Conservation (phyloP, 1,284 basidiomycete genomes). For the Malassezia vespertilionis region DNA sequence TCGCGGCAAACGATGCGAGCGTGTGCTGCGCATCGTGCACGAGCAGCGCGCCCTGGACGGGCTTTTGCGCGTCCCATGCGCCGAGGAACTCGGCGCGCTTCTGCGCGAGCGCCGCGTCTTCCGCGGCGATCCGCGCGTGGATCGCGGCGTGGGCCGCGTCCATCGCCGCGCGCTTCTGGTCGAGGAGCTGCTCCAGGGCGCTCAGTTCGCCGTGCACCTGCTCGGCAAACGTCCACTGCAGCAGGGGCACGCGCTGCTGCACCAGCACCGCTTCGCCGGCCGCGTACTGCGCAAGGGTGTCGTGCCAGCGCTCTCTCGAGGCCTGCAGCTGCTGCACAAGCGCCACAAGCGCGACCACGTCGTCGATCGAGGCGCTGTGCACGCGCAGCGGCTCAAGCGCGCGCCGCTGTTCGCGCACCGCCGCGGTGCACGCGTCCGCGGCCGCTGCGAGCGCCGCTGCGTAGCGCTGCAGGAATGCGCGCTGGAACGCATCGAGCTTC, state of each 20-base stretch:
- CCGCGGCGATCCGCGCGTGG: slow-evolving; percentile 96
- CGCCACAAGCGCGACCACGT: slow-evolving; percentile 95
- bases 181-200: slow-evolving; percentile 93
- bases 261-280: slow-evolving; percentile 93
- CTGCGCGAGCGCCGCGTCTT: slow-evolving; percentile 81
- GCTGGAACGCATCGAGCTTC: slow-evolving; percentile 96
- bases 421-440: slow-evolving; percentile 92
- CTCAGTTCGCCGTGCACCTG: slow-evolving; percentile 96
- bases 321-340: slow-evolving; percentile 97
- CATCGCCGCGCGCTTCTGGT: slow-evolving; percentile 93
- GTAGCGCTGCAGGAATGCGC: slow-evolving; percentile 81
- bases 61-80: slow-evolving; percentile 92
- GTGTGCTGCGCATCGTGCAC: slow-evolving; percentile 90
- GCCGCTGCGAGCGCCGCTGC: slow-evolving; percentile 79
- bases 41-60: slow-evolving; percentile 87
- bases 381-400: slow-evolving; percentile 85
- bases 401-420: slow-evolving; percentile 80
- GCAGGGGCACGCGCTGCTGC: slow-evolving; percentile 89
- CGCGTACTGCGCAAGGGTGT: slow-evolving; percentile 79
- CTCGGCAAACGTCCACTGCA: slow-evolving; percentile 93
- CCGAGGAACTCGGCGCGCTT: slow-evolving; percentile 61
- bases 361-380: slow-evolving; percentile 61
- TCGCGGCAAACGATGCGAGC: slow-evolving; percentile 84
- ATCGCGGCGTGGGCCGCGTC: slow-evolving; percentile 93
- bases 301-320: slow-evolving; percentile 88